A percentile compares a stretch with the other conserved stretches of the same genome.
phyloP scores from a whole-genome alignment of 805 yeast genomes.

The Metschnikowia sp. region DNA sequence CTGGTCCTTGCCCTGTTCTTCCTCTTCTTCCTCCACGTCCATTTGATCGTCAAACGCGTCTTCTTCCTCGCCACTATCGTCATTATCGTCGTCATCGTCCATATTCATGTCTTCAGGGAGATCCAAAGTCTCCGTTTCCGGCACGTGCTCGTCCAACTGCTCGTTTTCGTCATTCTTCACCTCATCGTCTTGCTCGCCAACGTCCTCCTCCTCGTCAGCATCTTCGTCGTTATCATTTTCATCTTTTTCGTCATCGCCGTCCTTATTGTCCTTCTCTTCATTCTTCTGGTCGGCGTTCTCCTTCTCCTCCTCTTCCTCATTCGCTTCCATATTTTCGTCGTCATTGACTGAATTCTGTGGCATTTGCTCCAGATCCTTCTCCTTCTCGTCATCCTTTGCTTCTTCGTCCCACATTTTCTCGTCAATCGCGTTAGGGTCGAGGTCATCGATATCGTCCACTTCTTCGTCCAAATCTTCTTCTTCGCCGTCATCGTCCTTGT shows the following conservation, averaged over 20 bases:
- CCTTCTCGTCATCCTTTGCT: conserved; percentile 69
- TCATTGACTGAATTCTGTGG: conserved; percentile 54
- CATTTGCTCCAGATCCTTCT: conserved; percentile 73
- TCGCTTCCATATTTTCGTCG: conserved; percentile 48
- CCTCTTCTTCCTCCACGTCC: conserved; percentile 21
- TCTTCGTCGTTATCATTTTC: conserved; percentile 47
- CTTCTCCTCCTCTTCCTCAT: conserved; percentile 44
- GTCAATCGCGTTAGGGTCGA: conserved; percentile 92
- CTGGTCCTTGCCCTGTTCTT: conserved; percentile 18
- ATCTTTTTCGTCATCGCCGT: conserved; percentile 42
- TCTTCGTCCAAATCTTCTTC: conserved; percentile 79
- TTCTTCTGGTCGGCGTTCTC: conserved; percentile 36
- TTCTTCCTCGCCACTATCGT: conserved; percentile 42
- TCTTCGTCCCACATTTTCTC: conserved; percentile 99
- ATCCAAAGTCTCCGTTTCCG: conserved; percentile 83
- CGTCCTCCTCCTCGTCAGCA: conserved; percentile 64
- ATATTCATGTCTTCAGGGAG: conserved; percentile 89
- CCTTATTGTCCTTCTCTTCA: conserved; percentile 27
- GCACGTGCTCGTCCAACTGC: conserved; percentile 67
- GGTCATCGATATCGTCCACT: conserved; percentile 81
- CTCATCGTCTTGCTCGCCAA: conserved; percentile 79
- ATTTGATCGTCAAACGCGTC: conserved; percentile 20
- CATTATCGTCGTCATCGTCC: conserved; percentile 61
- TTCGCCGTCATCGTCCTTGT: conserved; percentile 33
- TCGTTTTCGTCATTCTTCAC: conserved; percentile 67